Base-by-base conservation (phyloP, 2,329 filamentous ascomycete species). In the Ophiostoma ulmi region DNA sequence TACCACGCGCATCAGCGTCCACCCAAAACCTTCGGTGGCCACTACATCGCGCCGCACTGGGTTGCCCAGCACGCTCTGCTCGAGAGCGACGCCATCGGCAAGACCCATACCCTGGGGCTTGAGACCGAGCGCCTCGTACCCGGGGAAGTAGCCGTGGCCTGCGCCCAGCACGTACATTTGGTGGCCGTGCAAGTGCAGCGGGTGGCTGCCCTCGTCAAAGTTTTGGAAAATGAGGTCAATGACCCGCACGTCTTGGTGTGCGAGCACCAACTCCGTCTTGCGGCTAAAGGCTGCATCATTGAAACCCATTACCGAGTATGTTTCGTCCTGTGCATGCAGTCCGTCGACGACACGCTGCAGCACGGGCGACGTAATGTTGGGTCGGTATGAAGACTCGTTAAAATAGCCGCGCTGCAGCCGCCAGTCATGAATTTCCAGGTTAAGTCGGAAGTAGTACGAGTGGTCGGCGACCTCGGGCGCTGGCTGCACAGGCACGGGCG, bases 161-260 rank as follows among this genome's bases (percentile, higher is more conserved):
- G 74, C 74, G n/a, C 74, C 80, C 11, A 80, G 76, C 22, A 87
- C 80, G 78, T 87, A 88, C 78, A 89, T 83, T 48, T 75, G 69
- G 69, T 75, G 73, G 38, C 75, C 75, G 72, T 75, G 75, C 72
- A 75, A 72, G 72, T 75, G 75, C 71, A 75, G 73, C 36, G 75
- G 75, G 69, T 75, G 75, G 64, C 72, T 73, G 44, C 74, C 75
- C 70, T 75, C 75, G 72, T 75, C 74, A 61, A 73, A 71, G 72
- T 73, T 75, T 20, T 75, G 73, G 22, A 94, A 81, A 22, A 93
- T 80, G 64, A 94, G 85, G 76, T 94, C 89, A 31, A 94, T 85
- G n/a, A 92, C 83, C 71, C 88, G 81, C 36, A 85, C 81, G 41
- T 79, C 72, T 67, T 85, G 85, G 73, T 89, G 85, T 41, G 88